Conservation (phyloP, 2,329 filamentous ascomycete species). For the Microcera coccophila region DNA sequence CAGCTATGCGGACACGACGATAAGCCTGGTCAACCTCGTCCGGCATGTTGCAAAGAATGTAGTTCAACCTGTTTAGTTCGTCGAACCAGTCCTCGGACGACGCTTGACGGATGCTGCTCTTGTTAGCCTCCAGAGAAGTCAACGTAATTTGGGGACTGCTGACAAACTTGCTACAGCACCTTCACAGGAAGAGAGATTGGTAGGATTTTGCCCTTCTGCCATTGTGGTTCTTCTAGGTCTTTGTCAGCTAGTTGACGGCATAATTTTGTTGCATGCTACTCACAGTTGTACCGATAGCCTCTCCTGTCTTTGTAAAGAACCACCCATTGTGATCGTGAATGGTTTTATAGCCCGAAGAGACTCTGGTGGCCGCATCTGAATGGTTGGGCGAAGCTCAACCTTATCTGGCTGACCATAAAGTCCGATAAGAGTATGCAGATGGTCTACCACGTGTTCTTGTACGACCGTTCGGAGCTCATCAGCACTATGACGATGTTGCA, state of each 20-base stretch:
- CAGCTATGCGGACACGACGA: constrained; percentile 1
- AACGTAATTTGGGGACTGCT: neutral
- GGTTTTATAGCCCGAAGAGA: too few species aligned
- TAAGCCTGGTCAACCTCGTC: constrained; percentile 1
- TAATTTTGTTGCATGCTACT: too few species aligned
- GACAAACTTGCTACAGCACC: constrained; percentile 7
- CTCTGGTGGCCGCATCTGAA: too few species aligned
- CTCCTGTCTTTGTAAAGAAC: too few species aligned
- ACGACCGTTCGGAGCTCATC: constrained; percentile 7
- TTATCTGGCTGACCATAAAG: constrained; percentile 7
- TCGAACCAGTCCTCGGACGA: constrained; percentile 8
- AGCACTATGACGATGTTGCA: constrained; percentile 7
- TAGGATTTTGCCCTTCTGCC: too few species aligned
- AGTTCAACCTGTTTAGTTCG: constrained; percentile 4
- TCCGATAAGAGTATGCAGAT: constrained; percentile 3
- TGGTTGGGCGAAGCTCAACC: constrained; percentile 3
- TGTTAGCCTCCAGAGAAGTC: neutral
- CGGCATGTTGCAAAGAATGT: constrained; percentile 1
- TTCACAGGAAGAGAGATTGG: too few species aligned
- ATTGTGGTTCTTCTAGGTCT: too few species aligned
- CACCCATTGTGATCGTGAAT: too few species aligned
- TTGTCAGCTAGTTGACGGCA: too few species aligned
- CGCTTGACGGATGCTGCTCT: constrained; percentile 1
- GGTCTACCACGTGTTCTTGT: constrained; percentile 7
- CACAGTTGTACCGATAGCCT: too few species aligned